Base-by-base conservation (phyloP, 495 filamentous ascomycete species). In the Cenococcum geophilum region DNA sequence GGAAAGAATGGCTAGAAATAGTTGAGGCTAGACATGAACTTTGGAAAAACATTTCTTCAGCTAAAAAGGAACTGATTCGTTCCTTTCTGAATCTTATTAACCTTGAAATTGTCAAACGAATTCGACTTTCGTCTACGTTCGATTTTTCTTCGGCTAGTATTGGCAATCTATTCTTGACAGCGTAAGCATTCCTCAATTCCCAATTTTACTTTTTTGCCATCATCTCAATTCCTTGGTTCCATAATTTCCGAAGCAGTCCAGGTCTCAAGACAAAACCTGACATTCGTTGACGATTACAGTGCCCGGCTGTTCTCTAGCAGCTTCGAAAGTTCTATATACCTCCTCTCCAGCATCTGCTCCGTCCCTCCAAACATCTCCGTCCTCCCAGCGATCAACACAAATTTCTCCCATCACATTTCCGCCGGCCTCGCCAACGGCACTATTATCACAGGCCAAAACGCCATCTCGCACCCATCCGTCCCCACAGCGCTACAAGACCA, bases 101-200 rank as follows among this genome's bases (percentile, higher is more conserved):
- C 67, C 74, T 95, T 49, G 92, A 97, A 74, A 91, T 97, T 58
- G 80, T 95, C 55, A 97, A 96, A 76, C 80, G 91, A 9, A 80
- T 86, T 32, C 79, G 93, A 10, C 83, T 84, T 5, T 88, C 89
- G 4, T 87, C 84, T 25, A 85, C 85, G 21, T 97, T 96, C 72
- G 89, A 93, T 73, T 97, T 96, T 70, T 83, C 87, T 25, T 83
- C 83, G 27, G 93, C 92, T 9, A 89, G 87, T 55, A 86, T 96
- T n/a, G 92, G 92, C 20, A 97, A 97, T 71, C 74, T 97, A 32
- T 97, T 97, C 73, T 74, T 97, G 55, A 96, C 93, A 9, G 86
- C 82, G 90, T 23, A 88, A 87, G 90, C 34, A 87, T 34, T 86
- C 92, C 58, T 89, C 12, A 22, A 0, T 37, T 18, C 18, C 34